Percentiles rank a stretch among this genome's conserved stretches.
phyloP scores from a whole-genome alignment of 73 alveolate species.

The Paraurostyla sp. region DNA sequence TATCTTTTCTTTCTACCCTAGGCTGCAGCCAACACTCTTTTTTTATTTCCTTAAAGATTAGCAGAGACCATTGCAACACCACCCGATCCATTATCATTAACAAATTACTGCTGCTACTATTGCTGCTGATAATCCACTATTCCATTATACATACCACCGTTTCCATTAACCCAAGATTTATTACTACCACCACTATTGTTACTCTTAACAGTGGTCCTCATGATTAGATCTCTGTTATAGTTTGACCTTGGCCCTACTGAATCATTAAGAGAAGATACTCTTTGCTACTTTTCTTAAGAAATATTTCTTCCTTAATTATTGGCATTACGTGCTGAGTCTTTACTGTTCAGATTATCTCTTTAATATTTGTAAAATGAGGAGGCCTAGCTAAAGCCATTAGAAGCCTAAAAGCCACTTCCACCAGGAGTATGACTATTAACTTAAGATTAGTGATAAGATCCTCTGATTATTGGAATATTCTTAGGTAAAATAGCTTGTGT shows the following conservation, averaged over 20 bases:
- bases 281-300: neutral
- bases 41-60: neutral
- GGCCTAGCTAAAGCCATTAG: conserved; percentile 47
- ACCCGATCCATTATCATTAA: neutral
- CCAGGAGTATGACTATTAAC: neutral
- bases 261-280: neutral
- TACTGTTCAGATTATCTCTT: conserved; percentile 31
- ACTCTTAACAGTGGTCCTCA: conserved; percentile 51
- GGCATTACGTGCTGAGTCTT: conserved; percentile 49
- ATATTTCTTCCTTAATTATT: no score
- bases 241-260: neutral
- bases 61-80: neutral
- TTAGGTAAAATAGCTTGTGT: conserved; percentile 25
- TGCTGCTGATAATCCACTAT: neutral
- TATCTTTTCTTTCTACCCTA: neutral
- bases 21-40: neutral
- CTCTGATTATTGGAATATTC: conserved; percentile 43
- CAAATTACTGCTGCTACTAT: neutral
- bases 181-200: conserved; percentile 51
- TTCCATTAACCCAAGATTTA: conserved; percentile 18
- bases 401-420: neutral
- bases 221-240: neutral
- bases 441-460: neutral
- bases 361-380: conserved; percentile 4
- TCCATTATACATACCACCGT: no score